Conservation (phyloP, 306 rosid species). For the Gastrolobium villosum region DNA sequence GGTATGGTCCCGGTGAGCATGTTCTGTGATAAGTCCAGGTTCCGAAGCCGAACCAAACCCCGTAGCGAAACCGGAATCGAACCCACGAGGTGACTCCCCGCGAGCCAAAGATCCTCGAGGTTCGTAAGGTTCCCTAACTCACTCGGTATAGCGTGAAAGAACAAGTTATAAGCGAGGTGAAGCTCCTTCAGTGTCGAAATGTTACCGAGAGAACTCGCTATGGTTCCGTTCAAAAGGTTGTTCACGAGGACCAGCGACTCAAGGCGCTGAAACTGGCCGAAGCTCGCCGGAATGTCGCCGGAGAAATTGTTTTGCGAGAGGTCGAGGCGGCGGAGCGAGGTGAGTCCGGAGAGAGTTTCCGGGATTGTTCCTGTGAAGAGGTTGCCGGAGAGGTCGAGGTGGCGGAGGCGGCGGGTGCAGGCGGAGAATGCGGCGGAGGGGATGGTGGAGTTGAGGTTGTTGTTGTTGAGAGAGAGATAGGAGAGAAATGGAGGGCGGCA, state of each 20-base stretch:
- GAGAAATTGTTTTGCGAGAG: slow-evolving; percentile 75
- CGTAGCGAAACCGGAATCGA: slow-evolving; percentile 64
- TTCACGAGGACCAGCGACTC: slow-evolving; percentile 49
- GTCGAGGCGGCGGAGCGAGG: slow-evolving; percentile 55
- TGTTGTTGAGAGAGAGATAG: slow-evolving; percentile 54
- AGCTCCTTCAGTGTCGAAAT: slow-evolving; percentile 61
- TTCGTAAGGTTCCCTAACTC: slow-evolving; percentile 62
- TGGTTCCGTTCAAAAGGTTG: slow-evolving; percentile 62
- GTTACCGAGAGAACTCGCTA: slow-evolving; percentile 62
- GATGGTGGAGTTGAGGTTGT: slow-evolving; percentile 54
- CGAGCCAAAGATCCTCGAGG: slow-evolving; percentile 66
- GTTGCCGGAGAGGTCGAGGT: slow-evolving; percentile 65
- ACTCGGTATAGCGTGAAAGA: slow-evolving; percentile 53
- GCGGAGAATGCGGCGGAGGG: slow-evolving; percentile 30
- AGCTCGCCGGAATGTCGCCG: slow-evolving; percentile 63
- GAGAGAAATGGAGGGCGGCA: slow-evolving; percentile 78
- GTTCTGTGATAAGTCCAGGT: slow-evolving; percentile 70
- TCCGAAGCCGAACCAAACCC: slow-evolving; percentile 47
- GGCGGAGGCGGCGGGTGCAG: slow-evolving; percentile 53
- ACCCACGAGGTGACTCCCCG: slow-evolving; percentile 57
- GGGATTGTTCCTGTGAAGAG: slow-evolving; percentile 66
- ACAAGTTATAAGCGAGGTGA: slow-evolving; percentile 63
- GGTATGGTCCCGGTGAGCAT: slow-evolving; percentile 65
- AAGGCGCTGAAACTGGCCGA: slow-evolving; percentile 55
- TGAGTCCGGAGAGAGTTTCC: slow-evolving; percentile 50